Evolutionary conservation across 2,329 filamentous ascomycete genomes (phyloP), one percentile per base, ranked within the genome.

Genomic region (Xylariaceae sp.): DNA sequence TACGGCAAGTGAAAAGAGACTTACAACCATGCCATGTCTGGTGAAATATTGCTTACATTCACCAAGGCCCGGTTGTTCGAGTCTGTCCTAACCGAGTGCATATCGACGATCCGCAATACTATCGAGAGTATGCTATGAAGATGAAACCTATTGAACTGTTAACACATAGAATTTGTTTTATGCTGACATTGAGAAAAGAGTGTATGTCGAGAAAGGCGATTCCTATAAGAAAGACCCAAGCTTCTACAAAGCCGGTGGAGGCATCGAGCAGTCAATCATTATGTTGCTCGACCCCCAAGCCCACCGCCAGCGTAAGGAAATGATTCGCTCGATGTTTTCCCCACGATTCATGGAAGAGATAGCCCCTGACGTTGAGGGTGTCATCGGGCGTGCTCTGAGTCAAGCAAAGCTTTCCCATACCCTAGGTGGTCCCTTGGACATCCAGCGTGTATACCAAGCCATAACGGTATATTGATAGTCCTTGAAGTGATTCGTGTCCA

Each of bases 371-470:
- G 43, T 57, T 20, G 48, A 51, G 40, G 41, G 45, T 21, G 48
- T 59, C n/a, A 43, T 60, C 5, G 45, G 45, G 42, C 23, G 23
- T 26, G 23, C 23, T 26, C 23, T 26, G 9, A 26, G 23, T 26
- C 23, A 26, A 9, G 23, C 23, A 9, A 26, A 26, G 9, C 4
- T 26, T 26, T 26, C 23, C 23, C 23, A 26, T 26, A 26, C 23
- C 9, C 4, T 4, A 26, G 23, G 23, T 26, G 23, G 23, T n/a
- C 58, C 58, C 1, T 9, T 61, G 29, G 46, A 61, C 20, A 58
- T 61, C 41, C 52, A 58, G 20, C 51, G 58, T 14, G 46, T 61
- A 19, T 55, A 46, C 43, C 56, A 52, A 18, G 55, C 49, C 20
- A 37, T 61, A 3, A 61, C 58, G 19, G 54, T 60, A 26, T n/a